These are phyloP conservation scores for Amylocystis lapponica DNA, from an alignment of 768 basidiomycete species.

Conservation along the genomic window DNA sequence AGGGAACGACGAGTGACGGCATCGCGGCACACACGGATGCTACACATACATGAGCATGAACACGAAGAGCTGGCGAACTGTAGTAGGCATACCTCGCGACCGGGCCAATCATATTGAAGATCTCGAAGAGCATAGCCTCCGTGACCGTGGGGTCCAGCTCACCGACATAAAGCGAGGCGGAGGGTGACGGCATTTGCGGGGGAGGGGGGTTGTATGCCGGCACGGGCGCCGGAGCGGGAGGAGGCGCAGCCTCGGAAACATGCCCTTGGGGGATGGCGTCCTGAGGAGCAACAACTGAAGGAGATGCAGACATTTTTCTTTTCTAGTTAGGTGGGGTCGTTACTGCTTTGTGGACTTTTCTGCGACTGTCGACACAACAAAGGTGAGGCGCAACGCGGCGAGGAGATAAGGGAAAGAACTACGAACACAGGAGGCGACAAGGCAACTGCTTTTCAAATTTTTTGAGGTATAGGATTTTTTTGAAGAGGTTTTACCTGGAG, in stretches of 20 bases:
- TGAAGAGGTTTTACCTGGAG: constrained; percentile 52
- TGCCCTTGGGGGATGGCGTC: constrained; percentile 21
- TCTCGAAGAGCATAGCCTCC: constrained; percentile 99
- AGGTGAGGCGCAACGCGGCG: constrained; percentile 13
- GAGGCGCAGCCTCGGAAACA: constrained; percentile 48
- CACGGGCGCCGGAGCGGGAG: constrained; percentile 40
- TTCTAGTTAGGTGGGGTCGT: constrained; percentile 55
- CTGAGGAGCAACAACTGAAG: constrained; percentile 26
- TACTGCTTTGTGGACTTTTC: constrained; percentile 92
- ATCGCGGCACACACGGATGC: constrained; percentile 99
- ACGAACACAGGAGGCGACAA: constrained; percentile 69
- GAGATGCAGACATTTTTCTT: constrained; percentile 33
- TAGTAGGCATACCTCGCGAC: constrained; percentile 76
- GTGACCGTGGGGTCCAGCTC: constrained; percentile 98
- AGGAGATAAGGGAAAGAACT: constrained; percentile 10
- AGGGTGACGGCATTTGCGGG: constrained; percentile 59
- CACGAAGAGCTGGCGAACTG: constrained; percentile 1
- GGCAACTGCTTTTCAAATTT: constrained; percentile 76
- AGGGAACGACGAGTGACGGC: constrained; percentile 99
- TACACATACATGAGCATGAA: constrained; percentile 24
- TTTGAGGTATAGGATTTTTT: constrained; percentile 43
- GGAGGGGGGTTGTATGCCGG: constrained; percentile 53
- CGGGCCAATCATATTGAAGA: constrained; percentile 99
- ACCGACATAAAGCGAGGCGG: constrained; percentile 96
- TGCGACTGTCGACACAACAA: constrained; percentile 39